A percentile compares a stretch with the other conserved stretches of the same genome.
phyloP scores from a whole-genome alignment of 78 protist genomes.

The Chrysochromulina parva region DNA sequence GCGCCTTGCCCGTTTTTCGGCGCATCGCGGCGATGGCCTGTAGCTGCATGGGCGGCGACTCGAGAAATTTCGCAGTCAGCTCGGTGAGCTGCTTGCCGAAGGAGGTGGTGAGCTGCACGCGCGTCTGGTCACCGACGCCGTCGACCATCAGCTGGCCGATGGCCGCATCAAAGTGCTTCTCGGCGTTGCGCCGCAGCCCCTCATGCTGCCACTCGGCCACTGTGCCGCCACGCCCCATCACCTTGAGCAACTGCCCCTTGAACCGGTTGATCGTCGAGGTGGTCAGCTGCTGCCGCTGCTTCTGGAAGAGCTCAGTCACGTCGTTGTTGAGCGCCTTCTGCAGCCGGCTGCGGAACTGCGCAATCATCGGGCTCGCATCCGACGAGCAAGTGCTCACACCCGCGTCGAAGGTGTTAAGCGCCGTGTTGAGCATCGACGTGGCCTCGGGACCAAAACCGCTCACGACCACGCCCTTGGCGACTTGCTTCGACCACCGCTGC shows the following conservation, averaged over 20 bases:
- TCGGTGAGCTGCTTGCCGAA: background rate
- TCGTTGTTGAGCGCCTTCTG: background rate
- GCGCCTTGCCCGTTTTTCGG: background rate
- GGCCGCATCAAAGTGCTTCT: background rate
- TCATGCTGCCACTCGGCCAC: background rate
- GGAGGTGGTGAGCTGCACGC: background rate
- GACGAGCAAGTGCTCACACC: too few relatives aligned
- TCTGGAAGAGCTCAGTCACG: background rate
- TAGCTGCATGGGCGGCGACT: constrained; percentile 10
- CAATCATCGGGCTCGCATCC: too few relatives aligned
- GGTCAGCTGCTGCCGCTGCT: background rate
- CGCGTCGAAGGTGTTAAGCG: too few relatives aligned
- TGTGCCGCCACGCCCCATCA: background rate
- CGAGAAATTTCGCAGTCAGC: background rate
- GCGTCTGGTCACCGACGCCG: background rate
- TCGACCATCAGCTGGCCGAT: background rate
- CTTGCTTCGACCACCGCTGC: too few relatives aligned
- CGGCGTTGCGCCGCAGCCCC: background rate
- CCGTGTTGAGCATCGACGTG: too few relatives aligned
- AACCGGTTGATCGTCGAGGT: background rate
- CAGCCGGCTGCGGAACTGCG: too few relatives aligned
- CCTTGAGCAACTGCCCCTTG: background rate
- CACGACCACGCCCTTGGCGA: too few relatives aligned
- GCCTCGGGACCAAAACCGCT: too few relatives aligned
- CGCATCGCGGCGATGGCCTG: background rate